Evolutionary conservation across 2,329 filamentous ascomycete species (phyloP).

Genomic region (Botrytis cinerea): DNA sequence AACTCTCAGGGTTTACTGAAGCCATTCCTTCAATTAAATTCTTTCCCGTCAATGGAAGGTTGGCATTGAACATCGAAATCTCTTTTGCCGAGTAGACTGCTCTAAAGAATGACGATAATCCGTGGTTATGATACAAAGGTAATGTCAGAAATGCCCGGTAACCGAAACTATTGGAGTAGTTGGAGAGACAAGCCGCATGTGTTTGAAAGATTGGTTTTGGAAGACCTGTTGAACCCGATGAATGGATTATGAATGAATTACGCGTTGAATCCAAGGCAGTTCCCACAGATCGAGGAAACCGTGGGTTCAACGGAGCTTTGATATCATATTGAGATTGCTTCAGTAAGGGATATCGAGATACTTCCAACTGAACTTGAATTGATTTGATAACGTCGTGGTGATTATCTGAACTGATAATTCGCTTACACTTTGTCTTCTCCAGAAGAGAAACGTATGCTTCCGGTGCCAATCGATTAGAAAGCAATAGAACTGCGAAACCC

Average conservation of each 20-base stretch:
- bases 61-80: slow-evolving; percentile 56
- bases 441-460: slow-evolving; percentile 53
- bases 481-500: slow-evolving; percentile 54
- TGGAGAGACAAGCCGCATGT: slow-evolving; percentile 42
- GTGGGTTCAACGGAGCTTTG: slow-evolving; percentile 22
- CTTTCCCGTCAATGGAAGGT: slow-evolving; percentile 55
- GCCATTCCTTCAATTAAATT: slow-evolving; percentile 50
- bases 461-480: slow-evolving; percentile 55
- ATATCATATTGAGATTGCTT: slow-evolving; percentile 28
- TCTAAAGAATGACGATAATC: slow-evolving; percentile 56
- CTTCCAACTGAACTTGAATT: slow-evolving; percentile 28
- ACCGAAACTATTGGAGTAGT: slow-evolving; percentile 40
- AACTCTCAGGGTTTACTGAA: slow-evolving; percentile 51
- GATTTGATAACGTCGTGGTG: slow-evolving; percentile 24
- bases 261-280: slow-evolving; percentile 24
- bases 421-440: slow-evolving; percentile 43
- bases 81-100: slow-evolving; percentile 53
- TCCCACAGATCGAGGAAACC: slow-evolving; percentile 23
- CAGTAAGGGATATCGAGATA: slow-evolving; percentile 33
- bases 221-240: slow-evolving; percentile 56
- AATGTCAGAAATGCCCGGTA: slow-evolving; percentile 52
- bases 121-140: slow-evolving; percentile 62
- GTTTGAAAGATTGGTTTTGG: slow-evolving; percentile 60
- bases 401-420: slow-evolving; percentile 19
- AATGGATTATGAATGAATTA: slow-evolving; percentile 39